Evolutionary conservation across 805 yeast genomes (phyloP).

Genomic region (Candida nitratophila): DNA sequence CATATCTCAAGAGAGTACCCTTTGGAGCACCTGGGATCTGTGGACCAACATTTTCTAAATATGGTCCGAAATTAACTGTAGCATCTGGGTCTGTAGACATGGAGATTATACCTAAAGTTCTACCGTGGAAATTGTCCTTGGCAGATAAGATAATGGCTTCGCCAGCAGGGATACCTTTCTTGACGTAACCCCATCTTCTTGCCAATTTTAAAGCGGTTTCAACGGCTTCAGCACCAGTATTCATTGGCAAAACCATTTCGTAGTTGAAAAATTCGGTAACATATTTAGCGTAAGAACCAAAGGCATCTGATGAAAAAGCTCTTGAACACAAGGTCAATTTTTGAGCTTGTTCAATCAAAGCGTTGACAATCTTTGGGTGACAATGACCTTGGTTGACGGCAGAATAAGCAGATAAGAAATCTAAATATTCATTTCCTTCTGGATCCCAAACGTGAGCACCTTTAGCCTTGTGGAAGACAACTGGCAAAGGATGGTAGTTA

Average conservation of each 20-base stretch:
- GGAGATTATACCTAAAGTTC: slow-evolving; percentile 91
- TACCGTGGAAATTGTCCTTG: slow-evolving; percentile 89
- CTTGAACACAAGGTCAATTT: slow-evolving; percentile 81
- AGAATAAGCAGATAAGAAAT: slow-evolving; percentile 89
- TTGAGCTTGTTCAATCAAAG: slow-evolving; percentile 82
- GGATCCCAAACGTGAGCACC: slow-evolving; percentile 99
- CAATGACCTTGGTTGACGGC: slow-evolving; percentile 99
- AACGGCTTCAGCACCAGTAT: slow-evolving; percentile 98
- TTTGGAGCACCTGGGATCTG: slow-evolving; percentile 66
- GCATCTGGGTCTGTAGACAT: slow-evolving; percentile 97
- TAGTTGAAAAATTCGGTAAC: slow-evolving; percentile 83
- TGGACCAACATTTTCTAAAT: slow-evolving; percentile 77
- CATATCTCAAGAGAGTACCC: slow-evolving; percentile 64
- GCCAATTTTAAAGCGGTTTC: slow-evolving; percentile 93
- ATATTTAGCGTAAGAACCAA: slow-evolving; percentile 81
- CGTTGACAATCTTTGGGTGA: slow-evolving; percentile 84
- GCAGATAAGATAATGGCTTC: slow-evolving; percentile 88
- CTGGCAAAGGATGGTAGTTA: slow-evolving; percentile 95
- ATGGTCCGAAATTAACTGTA: slow-evolving; percentile 83
- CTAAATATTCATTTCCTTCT: slow-evolving; percentile 90
- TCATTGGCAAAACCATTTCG: slow-evolving; percentile 95
- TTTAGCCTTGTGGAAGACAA: slow-evolving; percentile 75
- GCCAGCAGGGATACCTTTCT: slow-evolving; percentile 73
- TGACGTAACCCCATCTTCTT: slow-evolving; percentile 93
- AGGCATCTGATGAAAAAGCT: slow-evolving; percentile 86